phyloP scores from a whole-genome alignment of 177 flowering plant genomes.

The Vitis hybrid region DNA sequence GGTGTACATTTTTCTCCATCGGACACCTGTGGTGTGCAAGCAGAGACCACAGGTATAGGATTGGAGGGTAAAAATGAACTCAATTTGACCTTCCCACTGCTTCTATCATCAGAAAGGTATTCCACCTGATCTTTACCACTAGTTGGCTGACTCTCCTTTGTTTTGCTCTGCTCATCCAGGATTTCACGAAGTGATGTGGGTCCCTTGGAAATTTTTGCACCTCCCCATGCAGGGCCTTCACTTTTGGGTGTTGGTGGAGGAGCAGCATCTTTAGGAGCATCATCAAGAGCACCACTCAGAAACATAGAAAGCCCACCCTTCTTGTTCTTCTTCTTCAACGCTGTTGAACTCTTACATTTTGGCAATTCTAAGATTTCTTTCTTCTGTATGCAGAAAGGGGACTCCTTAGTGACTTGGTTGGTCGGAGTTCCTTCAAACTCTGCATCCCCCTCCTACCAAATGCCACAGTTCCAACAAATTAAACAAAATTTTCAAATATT shows the following conservation, averaged over 20 bases:
- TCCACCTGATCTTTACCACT: conserved; percentile 39
- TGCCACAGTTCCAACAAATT: conserved; percentile 9
- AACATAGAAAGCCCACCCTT: conserved; percentile 98
- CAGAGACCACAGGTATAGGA: conserved; percentile 65
- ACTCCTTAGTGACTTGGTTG: conserved; percentile 21
- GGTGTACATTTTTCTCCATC: conserved; percentile 83
- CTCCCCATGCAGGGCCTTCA: conserved; percentile 98
- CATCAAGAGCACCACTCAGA: conserved; percentile 94
- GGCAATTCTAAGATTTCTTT: conserved; percentile 21
- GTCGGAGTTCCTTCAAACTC: conserved; percentile 10
- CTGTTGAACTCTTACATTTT: conserved; percentile 26
- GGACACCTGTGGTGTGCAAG: conserved; percentile 29
- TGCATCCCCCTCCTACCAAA: conserved; percentile 30
- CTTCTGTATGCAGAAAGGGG: conserved; percentile 22
- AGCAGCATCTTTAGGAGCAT: conserved; percentile 46
- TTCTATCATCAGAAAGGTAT: conserved; percentile 36
- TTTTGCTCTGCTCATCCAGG: conserved; percentile 78
- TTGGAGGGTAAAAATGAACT: conserved; percentile 68
- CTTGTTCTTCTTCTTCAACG: conserved; percentile 75
- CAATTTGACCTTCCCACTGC: conserved; percentile 46
- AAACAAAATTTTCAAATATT: neutral
- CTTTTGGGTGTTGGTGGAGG: conserved; percentile 60
- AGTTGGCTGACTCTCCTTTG: conserved; percentile 22
- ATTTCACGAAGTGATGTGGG: conserved; percentile 79
- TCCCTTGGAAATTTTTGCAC: conserved; percentile 59